Evolutionary conservation across 192 early-diverging fungal genomes (phyloP).

Genomic region (Geranomyces variabilis): DNA sequence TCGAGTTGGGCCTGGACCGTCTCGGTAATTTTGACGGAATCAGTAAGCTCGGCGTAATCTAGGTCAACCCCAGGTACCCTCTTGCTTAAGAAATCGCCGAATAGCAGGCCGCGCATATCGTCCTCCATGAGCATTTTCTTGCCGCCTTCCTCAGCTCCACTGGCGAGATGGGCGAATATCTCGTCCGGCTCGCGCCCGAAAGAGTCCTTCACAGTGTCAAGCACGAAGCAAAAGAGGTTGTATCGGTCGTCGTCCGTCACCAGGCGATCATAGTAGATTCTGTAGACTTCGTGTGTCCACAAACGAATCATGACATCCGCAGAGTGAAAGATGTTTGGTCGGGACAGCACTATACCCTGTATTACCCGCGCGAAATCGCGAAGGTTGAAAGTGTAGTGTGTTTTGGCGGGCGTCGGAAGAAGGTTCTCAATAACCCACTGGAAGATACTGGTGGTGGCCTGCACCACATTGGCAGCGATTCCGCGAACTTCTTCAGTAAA

Average conservation of each 20-base stretch:
- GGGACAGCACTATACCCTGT: conserved; percentile 60
- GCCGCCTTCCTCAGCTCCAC: conserved; percentile 39
- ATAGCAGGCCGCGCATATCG: conserved; percentile 58
- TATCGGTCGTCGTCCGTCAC: conserved; percentile 59
- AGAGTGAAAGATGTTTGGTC: conserved; percentile 47
- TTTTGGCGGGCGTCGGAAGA: conserved; percentile 68
- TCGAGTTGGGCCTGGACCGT: conserved; percentile 45
- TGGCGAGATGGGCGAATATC: conserved; percentile 52
- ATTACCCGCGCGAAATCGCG: conserved; percentile 64
- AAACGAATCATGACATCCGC: conserved; percentile 51
- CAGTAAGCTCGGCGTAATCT: conserved; percentile 57
- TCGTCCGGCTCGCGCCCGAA: conserved; percentile 54
- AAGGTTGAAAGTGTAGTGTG: conserved; percentile 69
- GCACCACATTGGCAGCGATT: conserved; percentile 45
- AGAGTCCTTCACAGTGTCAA: conserved; percentile 48
- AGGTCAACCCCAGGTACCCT: conserved; percentile 34
- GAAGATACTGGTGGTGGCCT: conserved; percentile 54
- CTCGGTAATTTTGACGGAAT: conserved; percentile 58
- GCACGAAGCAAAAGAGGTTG: conserved; percentile 48
- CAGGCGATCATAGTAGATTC: conserved; percentile 63
- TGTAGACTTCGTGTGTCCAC: conserved; percentile 64
- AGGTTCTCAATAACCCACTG: conserved; percentile 60
- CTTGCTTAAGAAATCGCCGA: conserved; percentile 57
- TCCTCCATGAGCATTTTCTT: conserved; percentile 62
- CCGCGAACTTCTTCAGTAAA: conserved; percentile 55